Evolutionary conservation across 202 grass and related monocot species (phyloP), one percentile per base, ranked within the genome.

Genomic region (Bolboschoenoplectus hybrid): DNA sequence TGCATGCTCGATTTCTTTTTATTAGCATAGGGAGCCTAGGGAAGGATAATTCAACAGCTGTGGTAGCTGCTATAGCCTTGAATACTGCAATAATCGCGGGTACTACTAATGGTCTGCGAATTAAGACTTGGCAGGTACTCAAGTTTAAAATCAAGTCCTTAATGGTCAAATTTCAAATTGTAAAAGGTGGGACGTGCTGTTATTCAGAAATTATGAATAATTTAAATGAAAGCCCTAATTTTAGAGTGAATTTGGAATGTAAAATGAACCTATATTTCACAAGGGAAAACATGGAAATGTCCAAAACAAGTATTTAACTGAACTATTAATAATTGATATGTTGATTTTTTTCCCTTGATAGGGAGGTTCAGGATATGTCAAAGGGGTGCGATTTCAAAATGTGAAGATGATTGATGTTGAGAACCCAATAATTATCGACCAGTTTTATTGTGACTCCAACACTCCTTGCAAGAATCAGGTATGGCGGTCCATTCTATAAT

Each of bases 351-450:
- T 81, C 17, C 51, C 16, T 63, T 44, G 36, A 87, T 65, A 90
- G 91, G 93, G 95, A 57, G 95, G 95, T 14, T 65, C 87, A 4
- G 95, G 95, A 0, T 95, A 89, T 79, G 92, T 98, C 5, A 89
- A 87, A 34, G 43, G 79, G 46, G 90, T 97, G 1, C 83, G 85
- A 1, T 98, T 98, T 68, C 82, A 91, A 67, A 88, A 95, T 65
- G 91, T 98, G 12, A 69, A 12, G 20, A 87, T 98, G 17, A 87
- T 90, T 20, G 90, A 64, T 79, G 95, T 98, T 5, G 69, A 89
- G 72, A 94, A 95, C 81, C 95, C 95, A 66, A 98, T 98, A 79
- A 82, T 98, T 89, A 98, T 98, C 39, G 93, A 98, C 85, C 95
- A 98, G 81, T 98, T 98, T 89, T 98, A 98, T 90, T 98, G 93